phyloP scores from a whole-genome alignment of 768 basidiomycete species.

The Thelephora ganbajun region DNA sequence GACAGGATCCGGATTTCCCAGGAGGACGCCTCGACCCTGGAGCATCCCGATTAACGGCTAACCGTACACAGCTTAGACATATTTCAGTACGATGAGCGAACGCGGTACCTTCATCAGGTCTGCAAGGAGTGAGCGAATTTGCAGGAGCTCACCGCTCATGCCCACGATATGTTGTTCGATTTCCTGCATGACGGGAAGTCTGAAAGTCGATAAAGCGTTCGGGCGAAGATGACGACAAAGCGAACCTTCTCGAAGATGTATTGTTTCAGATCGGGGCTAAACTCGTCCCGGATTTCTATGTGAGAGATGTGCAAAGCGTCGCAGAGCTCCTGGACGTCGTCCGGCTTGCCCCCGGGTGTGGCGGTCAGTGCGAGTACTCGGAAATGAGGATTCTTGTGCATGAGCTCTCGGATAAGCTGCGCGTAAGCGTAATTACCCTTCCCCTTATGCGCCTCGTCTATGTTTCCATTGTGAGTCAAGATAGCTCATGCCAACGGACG shows the following conservation, averaged over 20 bases:
- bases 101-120: slow-evolving; percentile 59
- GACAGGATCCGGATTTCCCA: slow-evolving; percentile 35
- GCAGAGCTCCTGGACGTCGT: slow-evolving; percentile 83
- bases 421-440: slow-evolving; percentile 91
- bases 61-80: not conserved
- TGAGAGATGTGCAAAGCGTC: slow-evolving; percentile 88
- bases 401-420: slow-evolving; percentile 75
- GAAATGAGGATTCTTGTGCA: slow-evolving; percentile 90
- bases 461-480: not conserved
- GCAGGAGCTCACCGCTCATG: slow-evolving; percentile 53
- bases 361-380: slow-evolving; percentile 89
- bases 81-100: slow-evolving; percentile 1
- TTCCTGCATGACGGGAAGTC: slow-evolving; percentile 26
- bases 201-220: not conserved
- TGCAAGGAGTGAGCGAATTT: slow-evolving; percentile 52
- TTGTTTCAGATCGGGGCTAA: slow-evolving; percentile 70
- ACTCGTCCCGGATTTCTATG: slow-evolving; percentile 89
- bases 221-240: not conserved
- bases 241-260: slow-evolving; percentile 82
- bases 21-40: slow-evolving; percentile 27
- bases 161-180: slow-evolving; percentile 67
- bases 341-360: slow-evolving; percentile 78
- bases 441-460: slow-evolving; percentile 92
- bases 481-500: not conserved
- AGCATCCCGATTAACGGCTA: slow-evolving; percentile 25